Evolutionary conservation across 2,329 filamentous ascomycete genomes (phyloP), one percentile per base, ranked within the genome.

Genomic region (Plenodomus lindquistii): DNA sequence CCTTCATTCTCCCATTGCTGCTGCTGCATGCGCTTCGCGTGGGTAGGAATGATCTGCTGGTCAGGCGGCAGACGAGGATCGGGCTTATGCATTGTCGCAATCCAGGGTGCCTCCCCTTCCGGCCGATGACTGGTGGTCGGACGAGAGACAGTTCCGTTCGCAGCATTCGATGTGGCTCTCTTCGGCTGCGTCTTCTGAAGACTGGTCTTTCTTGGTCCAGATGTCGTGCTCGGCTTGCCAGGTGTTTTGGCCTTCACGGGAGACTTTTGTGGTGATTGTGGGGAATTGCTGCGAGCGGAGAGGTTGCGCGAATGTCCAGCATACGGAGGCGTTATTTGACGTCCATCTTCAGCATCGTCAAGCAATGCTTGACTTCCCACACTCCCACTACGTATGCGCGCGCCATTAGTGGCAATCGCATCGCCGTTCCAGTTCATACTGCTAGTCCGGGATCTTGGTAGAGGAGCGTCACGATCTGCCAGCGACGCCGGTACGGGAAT

Each of bases 1-100:
- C 92, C 92, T 71, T 97, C 90, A 61, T 86, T 89, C 73, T 95
- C 91, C 92, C 91, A 97, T 71, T 93, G 89, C 72, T 97, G 91
- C 75, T 97, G 93, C 71, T 94, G 89, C 72, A 97, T 81, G 46
- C 90, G 83, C 64, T 88, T 91, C 11, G 94, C 94, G 54, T 97
- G 91, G 0, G 94, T 97, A 1, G 94, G 94, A 10, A 99, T 84
- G 44, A 99, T 85, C 69, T 99, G 94, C 72, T 99, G 89, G 54
- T 99, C 94, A 0, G 91, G 94, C 5, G 94, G 94, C 27, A 99
- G 79, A 52, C 91, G 87, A 22, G 94, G 94, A 68, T 99, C 94
- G 0, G 94, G 94, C 66, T 95, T 96, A 73, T 97, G 99, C 74
- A 96, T 91, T 18, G 88, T 89, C 38, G 94, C 84, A 74, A 97